Evolutionary conservation across 495 filamentous ascomycete genomes (phyloP), one percentile per base, ranked within the genome.

Genomic region (Hyphodiscus hymeniophilus): DNA sequence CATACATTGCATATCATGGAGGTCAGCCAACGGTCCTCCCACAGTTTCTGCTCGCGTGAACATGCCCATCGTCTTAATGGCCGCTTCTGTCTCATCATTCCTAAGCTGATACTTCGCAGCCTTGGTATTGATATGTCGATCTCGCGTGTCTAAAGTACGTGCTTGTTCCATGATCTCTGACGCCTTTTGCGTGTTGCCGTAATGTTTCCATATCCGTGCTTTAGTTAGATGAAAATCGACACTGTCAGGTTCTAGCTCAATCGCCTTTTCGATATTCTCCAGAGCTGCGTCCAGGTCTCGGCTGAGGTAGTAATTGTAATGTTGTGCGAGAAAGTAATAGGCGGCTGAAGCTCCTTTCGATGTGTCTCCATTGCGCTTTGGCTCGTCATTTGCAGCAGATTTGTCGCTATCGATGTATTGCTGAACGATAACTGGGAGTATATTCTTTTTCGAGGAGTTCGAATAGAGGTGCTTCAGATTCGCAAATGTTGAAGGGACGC

Each of bases 61-160:
- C 44, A 95, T 78, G 62, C 89, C 85, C 87, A 97, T 90, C 20
- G 87, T 94, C 22, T 82, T 74, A 23, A 96, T 67, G 0, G 80
- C 91, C 56, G 79, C 81, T 40, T 94, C 88, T 56, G 85, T 91
- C 57, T 94, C 78, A 60, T 95, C 76, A 64, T 96, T 95, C 42
- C 92, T 82, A 21, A 99, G 76, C 59, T 91, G 89, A 62, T 99
- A 99, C 63, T 99, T 97, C 24, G 94, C 89, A 17, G 88, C 83
- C 70, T 99, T 99, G 41, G 88, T 88, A 71, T 99, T 99, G 71
- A 97, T 97, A 62, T 95, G 92, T 20, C 92, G 85, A 61, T 99
- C 92, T 66, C 80, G 85, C 38, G 80, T 77, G 59, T 99, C 92
- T 47, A 96, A 69, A 28, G 74, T 70, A 24, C 92, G 77, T 5